Base-by-base conservation (phyloP, 192 early-diverging fungal species). In the Coemansia sp. region DNA sequence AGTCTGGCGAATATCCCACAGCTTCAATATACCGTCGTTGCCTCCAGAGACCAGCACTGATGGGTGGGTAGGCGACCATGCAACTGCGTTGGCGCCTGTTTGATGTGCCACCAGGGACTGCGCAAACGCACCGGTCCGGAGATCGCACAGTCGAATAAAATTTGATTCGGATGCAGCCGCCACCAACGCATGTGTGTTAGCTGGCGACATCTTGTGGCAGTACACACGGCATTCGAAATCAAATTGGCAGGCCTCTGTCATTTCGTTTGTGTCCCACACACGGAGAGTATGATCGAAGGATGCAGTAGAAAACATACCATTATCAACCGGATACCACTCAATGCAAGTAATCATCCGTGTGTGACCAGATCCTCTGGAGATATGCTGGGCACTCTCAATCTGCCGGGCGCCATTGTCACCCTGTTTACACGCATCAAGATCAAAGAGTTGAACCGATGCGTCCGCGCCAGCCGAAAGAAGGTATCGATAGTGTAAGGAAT, bases 1-100 rank as follows among this genome's bases (percentile, higher is more conserved):
- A 7, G 92, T 84, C 57, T 86, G 88, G 32, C 94, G 86, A 28
- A 94, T 87, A 71, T 97, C 94, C 94, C 94, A 97, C 48, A 94
- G 64, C 12, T 85, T 78, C 3, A 92, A 68, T 2, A 83, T 85
- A 21, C 85, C 85, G 61, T 93, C 91, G 49, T 74, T 84, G 82
- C 91, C 87, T 55, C 90, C 93, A 24, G 93, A 87, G 3, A 85
- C 92, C 16, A 97, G 67, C 25, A 85, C 53, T 69, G 78, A 86
- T 54, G 93, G 89, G 49, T 89, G 74, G 23, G 62, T 47, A 23
- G 90, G 88, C 10, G 92, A 94, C 94, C 94, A 97, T 19, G 82
- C 69, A 2, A 90, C 74, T 1, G 83, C 70, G 27, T 85, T 67
- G 4, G 88, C 79, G 3, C 83, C 81, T 7, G 82, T 76, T 49